These are phyloP conservation scores for Rhodotorula sp. DNA, from an alignment of 1,284 basidiomycete species.

Conservation along the genomic window DNA sequence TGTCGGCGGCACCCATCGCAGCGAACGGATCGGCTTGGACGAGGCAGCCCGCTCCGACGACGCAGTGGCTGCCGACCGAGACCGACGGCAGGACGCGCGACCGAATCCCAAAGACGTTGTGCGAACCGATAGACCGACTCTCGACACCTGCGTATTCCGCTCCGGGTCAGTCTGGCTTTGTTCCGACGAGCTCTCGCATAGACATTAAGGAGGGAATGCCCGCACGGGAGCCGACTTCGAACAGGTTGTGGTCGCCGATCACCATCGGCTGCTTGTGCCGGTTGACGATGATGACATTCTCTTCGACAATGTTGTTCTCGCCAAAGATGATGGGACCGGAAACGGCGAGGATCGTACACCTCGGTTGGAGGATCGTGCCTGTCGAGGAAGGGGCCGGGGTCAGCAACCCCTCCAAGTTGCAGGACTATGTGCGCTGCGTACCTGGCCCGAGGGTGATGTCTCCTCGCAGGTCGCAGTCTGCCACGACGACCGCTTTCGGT, in stretches of 20 bases:
- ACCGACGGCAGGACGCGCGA: slow-evolving; percentile 76
- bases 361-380: slow-evolving; percentile 88
- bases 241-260: slow-evolving; percentile 87
- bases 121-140: slow-evolving; percentile 72
- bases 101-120: slow-evolving; percentile 78
- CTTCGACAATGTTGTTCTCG: slow-evolving; percentile 84
- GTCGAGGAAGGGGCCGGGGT: not conserved
- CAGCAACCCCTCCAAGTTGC: not conserved
- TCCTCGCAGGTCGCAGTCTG: slow-evolving; percentile 83
- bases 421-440: slow-evolving; percentile 38
- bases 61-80: slow-evolving; percentile 71
- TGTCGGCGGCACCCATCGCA: not conserved
- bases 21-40: slow-evolving; percentile 37
- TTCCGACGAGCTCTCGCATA: not conserved
- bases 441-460: slow-evolving; percentile 85
- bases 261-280: slow-evolving; percentile 80
- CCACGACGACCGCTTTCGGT: slow-evolving; percentile 76
- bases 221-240: slow-evolving; percentile 86
- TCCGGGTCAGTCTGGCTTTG: not conserved
- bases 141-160: slow-evolving; percentile 65
- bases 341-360: slow-evolving; percentile 82
- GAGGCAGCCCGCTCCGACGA: slow-evolving; percentile 69
- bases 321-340: slow-evolving; percentile 84
- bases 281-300: slow-evolving; percentile 82
- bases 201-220: slow-evolving; percentile 34